These are phyloP conservation scores for Ustilago bromivora DNA, from an alignment of 1,284 basidiomycete species.

Conservation along the genomic window DNA sequence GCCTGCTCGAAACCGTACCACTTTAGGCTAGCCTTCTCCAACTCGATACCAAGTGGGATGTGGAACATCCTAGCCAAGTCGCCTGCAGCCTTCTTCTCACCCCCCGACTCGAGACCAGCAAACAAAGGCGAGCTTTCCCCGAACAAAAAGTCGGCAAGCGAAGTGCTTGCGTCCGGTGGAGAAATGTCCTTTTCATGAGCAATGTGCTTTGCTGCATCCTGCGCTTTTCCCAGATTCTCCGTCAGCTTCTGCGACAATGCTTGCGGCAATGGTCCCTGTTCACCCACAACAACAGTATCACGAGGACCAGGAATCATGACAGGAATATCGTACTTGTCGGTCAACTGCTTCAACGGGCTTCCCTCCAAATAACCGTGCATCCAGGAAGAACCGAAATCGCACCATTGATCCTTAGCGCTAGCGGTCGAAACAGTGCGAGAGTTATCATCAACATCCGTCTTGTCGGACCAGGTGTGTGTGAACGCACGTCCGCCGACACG, in stretches of 20 bases:
- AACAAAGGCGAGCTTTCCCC: slow-evolving; percentile 62
- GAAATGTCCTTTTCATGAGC: slow-evolving; percentile 52
- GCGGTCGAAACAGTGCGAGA: slow-evolving; percentile 23
- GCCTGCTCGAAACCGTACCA: slow-evolving; percentile 70
- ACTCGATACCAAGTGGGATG: slow-evolving; percentile 71
- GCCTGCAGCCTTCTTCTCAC: slow-evolving; percentile 75
- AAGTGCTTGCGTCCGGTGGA: slow-evolving; percentile 40
- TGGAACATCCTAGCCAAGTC: slow-evolving; percentile 72
- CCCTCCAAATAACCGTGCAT: slow-evolving; percentile 73
- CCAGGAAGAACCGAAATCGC: slow-evolving; percentile 71
- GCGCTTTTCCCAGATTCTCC: slow-evolving; percentile 50
- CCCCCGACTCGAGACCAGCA: slow-evolving; percentile 67
- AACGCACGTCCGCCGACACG: slow-evolving; percentile 72
- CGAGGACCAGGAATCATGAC: slow-evolving; percentile 44
- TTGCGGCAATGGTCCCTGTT: slow-evolving; percentile 41
- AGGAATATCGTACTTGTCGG: slow-evolving; percentile 69
- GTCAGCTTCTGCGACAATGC: slow-evolving; percentile 36
- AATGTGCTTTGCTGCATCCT: slow-evolving; percentile 34
- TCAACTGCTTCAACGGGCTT: slow-evolving; percentile 71
- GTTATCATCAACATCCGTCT: slow-evolving; percentile 42
- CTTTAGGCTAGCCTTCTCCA: slow-evolving; percentile 67
- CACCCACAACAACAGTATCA: slow-evolving; percentile 47
- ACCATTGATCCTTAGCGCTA: slow-evolving; percentile 27
- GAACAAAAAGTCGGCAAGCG: slow-evolving; percentile 70
- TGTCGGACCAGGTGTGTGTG: slow-evolving; percentile 68